phyloP scores from a whole-genome alignment of 169 alveolate species.

The Plasmodium vinckei region DNA sequence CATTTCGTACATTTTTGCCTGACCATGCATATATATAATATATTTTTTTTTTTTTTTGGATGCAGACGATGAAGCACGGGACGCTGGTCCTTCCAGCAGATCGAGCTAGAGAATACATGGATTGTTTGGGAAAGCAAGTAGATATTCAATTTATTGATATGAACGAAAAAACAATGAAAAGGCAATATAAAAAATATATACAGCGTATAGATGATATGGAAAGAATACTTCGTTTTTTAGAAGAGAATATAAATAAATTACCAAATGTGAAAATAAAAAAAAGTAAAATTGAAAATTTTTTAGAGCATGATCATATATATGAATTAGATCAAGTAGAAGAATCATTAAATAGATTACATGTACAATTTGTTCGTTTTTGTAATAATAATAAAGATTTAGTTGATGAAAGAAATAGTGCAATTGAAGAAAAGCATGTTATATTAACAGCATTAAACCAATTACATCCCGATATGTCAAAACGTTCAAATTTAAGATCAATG shows the following conservation, averaged over 20 bases:
- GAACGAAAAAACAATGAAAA: constrained; percentile 88
- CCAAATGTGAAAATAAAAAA: constrained; percentile 86
- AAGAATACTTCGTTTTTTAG: constrained; percentile 88
- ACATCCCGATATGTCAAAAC: constrained; percentile 45
- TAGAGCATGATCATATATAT: constrained; percentile 87
- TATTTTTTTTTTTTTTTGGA: neutral
- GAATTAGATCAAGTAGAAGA: constrained; percentile 91
- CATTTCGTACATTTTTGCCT: neutral
- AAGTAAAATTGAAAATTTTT: constrained; percentile 86
- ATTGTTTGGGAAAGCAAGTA: constrained; percentile 89
- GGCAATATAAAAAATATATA: constrained; percentile 92
- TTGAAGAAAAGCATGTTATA: constrained; percentile 87
- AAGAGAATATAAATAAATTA: constrained; percentile 84
- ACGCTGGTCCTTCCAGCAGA: constrained; percentile 94
- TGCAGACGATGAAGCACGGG: constrained; percentile 91
- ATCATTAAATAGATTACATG: constrained; percentile 88
- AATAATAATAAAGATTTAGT: constrained; percentile 87
- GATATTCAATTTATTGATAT: constrained; percentile 91
- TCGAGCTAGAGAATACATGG: constrained; percentile 91
- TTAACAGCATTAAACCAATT: constrained; percentile 85
- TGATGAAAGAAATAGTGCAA: constrained; percentile 89
- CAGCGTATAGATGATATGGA: constrained; percentile 95
- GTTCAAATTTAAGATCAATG: constrained; percentile 10
- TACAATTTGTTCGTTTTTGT: constrained; percentile 91
- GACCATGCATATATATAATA: neutral